These are phyloP conservation scores for Thinopyrum obtusiflorum DNA, from an alignment of 202 grass and related monocot genomes.

Conservation along the genomic window DNA sequence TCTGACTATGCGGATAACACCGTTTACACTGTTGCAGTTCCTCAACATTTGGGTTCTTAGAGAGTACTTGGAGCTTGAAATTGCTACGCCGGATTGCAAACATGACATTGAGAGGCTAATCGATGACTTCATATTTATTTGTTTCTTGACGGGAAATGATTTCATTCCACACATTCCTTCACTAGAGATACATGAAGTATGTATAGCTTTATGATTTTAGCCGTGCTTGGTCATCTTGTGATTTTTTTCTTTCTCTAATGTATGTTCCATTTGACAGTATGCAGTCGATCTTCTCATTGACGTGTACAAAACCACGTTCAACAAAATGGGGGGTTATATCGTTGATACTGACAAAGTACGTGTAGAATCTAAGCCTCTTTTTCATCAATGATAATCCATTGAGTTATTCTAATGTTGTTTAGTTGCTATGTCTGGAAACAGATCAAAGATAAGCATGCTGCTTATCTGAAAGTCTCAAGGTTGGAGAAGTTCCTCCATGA, in stretches of 20 bases:
- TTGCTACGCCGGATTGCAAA: conserved; percentile 30
- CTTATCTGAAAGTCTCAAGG: conserved; percentile 50
- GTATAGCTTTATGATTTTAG: background rate
- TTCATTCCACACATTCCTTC: conserved; percentile 70
- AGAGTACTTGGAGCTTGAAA: conserved; percentile 70
- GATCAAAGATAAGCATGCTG: conserved; percentile 50
- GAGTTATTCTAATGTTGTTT: background rate
- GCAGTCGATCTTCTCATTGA: conserved; percentile 65
- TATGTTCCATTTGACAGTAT: conserved; percentile 24
- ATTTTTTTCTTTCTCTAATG: background rate
- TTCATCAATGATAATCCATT: background rate
- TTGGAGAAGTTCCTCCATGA: conserved; percentile 53
- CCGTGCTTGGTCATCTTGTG: background rate
- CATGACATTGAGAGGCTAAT: conserved; percentile 53
- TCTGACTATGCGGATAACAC: background rate
- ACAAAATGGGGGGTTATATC: conserved; percentile 62
- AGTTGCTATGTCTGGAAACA: conserved; percentile 26
- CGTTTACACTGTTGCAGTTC: conserved; percentile 35
- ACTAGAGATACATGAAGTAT: conserved; percentile 62
- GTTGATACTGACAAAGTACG: conserved; percentile 55
- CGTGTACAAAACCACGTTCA: conserved; percentile 55
- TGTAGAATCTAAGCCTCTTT: background rate
- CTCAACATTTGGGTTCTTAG: conserved; percentile 64
- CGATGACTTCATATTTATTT: conserved; percentile 69
- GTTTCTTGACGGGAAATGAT: conserved; percentile 73